Conservation (phyloP, 306 rosid species). For the Psophocarpus tetragonolobus region DNA sequence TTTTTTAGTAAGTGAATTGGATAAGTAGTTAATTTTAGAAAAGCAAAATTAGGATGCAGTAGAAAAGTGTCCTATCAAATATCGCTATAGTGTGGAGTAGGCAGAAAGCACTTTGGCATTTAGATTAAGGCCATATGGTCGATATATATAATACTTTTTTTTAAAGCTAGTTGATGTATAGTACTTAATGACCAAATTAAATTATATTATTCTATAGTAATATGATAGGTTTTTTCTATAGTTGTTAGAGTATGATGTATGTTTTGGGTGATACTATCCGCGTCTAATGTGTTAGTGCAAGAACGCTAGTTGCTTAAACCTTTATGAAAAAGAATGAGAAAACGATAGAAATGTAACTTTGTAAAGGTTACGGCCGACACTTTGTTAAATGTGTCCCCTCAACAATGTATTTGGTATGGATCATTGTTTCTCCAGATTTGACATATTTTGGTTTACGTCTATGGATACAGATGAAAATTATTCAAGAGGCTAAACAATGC, state of each 20-base stretch:
- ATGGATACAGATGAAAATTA: too few relatives aligned
- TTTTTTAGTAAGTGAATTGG: too few relatives aligned
- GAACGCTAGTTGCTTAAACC: background rate
- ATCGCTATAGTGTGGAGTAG: conserved; percentile 18
- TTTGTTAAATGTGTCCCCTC: background rate
- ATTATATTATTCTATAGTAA: background rate
- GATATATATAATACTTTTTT: too few relatives aligned
- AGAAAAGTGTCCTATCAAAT: background rate
- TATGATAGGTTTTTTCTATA: background rate
- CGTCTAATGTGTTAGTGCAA: background rate
- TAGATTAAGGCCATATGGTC: background rate
- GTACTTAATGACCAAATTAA: background rate
- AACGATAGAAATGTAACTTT: conserved; percentile 4
- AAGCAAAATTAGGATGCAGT: background rate
- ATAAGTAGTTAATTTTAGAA: background rate
- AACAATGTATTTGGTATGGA: background rate
- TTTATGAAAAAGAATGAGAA: background rate
- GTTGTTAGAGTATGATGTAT: background rate
- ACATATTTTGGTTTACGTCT: too few relatives aligned
- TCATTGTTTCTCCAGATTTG: background rate
- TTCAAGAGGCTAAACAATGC: too few relatives aligned
- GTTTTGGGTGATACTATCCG: background rate
- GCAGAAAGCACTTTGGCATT: conserved; percentile 38
- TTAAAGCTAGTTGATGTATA: background rate
- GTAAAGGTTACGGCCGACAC: conserved; percentile 43